Base-by-base conservation (phyloP, 768 basidiomycete genomes). In the Leucosporidium yakuticum region DNA sequence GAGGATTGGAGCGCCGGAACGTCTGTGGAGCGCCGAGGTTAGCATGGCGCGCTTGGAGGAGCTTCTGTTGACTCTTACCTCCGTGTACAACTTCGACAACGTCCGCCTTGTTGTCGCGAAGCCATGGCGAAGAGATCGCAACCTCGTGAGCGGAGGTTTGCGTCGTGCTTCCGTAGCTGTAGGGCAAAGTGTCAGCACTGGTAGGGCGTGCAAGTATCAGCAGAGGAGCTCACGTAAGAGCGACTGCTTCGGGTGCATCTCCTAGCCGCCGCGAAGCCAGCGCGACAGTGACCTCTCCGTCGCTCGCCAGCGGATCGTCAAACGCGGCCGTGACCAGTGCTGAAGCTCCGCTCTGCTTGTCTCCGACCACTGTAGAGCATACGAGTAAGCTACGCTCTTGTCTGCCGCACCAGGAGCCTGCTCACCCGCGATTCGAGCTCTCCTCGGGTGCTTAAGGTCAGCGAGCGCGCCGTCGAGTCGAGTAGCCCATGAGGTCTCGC, bases 301-400 rank as follows among this genome's bases (percentile, higher is more conserved):
- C 58, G 60, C 50, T 59, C 27, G 68, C 20, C 50, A 73, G 65
- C 17, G 71, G 71, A 63, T 73, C 68, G 39, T 73, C 71, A 51
- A 73, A 53, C 36, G 69, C 58, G 4, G 71, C 64, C 0, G 53
- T 61, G 0, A 67, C 60, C 44, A 73, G 47, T 20, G 32, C 53
- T 21, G 51, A 11, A 0, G 65, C 60, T 4, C 62, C 60, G 25
- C 64, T 60, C 1, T 39, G 21, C 21, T 12, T 17, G 32, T 58
- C 63, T 47, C 71, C 71, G 5, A 67, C 57, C 27, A 73, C 71
- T 73, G 36, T 21, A 23, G 15, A 25, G 1, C 2, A 15, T 0
- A 3, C 25, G 51, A 32, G 2, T 1, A 1, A 8, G 7, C 11
- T 25, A 14, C 21, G 20, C 39, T 2, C 36, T 4, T 17, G 47